A percentile compares a stretch with the other conserved stretches of the same genome.
phyloP scores from a whole-genome alignment of 495 filamentous ascomycete genomes.

The Annulohypoxylon moriforme region DNA sequence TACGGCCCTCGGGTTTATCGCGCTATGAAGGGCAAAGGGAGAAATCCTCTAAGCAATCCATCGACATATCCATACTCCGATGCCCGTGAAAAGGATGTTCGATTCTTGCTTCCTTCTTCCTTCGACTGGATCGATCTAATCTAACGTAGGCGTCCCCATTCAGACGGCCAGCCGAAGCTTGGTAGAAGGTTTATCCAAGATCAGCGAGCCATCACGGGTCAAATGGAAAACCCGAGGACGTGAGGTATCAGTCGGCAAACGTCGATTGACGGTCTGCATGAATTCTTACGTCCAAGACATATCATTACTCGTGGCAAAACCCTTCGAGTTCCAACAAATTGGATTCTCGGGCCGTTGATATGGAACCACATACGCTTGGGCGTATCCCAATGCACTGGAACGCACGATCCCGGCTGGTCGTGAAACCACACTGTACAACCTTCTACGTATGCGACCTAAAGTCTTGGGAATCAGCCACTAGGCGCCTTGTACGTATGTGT shows the following conservation, averaged over 20 bases:
- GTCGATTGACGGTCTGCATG: slow-evolving; percentile 37
- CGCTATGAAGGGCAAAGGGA: slow-evolving; percentile 10
- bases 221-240: slow-evolving; percentile 20
- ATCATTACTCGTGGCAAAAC: slow-evolving; percentile 32
- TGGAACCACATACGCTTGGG: slow-evolving; percentile 42
- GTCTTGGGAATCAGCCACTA: slow-evolving; percentile 37
- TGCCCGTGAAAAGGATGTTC: neutral
- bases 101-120: slow-evolving; percentile 8
- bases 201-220: slow-evolving; percentile 8
- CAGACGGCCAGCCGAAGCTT: neutral
- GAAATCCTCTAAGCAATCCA: slow-evolving; percentile 2
- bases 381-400: slow-evolving; percentile 46
- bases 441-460: slow-evolving; percentile 35
- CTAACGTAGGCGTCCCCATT: neutral
- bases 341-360: slow-evolving; percentile 44
- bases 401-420: slow-evolving; percentile 44
- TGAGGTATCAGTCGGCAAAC: slow-evolving; percentile 37
- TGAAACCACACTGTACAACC: slow-evolving; percentile 46
- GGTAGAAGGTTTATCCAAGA: neutral
- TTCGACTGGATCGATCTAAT: neutral
- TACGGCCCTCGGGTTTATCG: slow-evolving; percentile 4
- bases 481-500: slow-evolving; percentile 34
- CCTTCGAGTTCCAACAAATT: slow-evolving; percentile 37
- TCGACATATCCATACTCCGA: slow-evolving; percentile 11
- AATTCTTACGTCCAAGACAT: slow-evolving; percentile 32